Conservation (phyloP, 1,139 yeast genomes). For the Geotrichum siamense region DNA sequence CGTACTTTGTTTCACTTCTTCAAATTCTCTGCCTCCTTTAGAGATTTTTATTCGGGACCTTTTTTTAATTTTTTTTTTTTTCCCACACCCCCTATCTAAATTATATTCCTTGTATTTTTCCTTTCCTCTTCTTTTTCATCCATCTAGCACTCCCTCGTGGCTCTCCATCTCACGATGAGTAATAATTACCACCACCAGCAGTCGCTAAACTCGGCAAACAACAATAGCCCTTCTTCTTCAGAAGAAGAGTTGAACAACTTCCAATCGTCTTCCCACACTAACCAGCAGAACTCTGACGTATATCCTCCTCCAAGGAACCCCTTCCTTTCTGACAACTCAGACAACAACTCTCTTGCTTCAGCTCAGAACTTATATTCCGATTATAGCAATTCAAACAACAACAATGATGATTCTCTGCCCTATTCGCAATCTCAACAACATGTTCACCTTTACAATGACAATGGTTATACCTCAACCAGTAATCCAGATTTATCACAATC, state of each 20-base stretch:
- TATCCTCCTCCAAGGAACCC: constrained; percentile 8
- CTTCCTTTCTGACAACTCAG: constrained; percentile 10
- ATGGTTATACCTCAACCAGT: constrained; percentile 11
- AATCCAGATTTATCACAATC: constrained; percentile 4
- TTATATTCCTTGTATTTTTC: not conserved
- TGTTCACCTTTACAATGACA: constrained; percentile 9
- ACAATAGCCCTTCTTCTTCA: not conserved
- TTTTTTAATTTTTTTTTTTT: not conserved
- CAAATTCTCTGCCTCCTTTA: no score
- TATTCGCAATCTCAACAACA: constrained; percentile 2
- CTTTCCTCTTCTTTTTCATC: not conserved
- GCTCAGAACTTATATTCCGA: constrained; percentile 5
- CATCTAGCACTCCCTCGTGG: not conserved
- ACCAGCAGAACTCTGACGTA: not conserved
- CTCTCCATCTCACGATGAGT: not conserved
- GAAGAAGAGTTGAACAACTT: not conserved
- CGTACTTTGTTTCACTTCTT: no score
- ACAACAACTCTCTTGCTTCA: constrained; percentile 9
- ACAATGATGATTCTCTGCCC: not conserved
- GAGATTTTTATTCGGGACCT: no score
- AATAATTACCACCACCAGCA: not conserved
- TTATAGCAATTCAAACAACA: no score
- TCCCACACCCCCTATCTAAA: not conserved
- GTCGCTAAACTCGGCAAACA: constrained; percentile 2
- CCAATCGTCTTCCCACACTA: not conserved